Evolutionary conservation across 441 rosid genomes (phyloP).

Genomic region (Populus hybrid): DNA sequence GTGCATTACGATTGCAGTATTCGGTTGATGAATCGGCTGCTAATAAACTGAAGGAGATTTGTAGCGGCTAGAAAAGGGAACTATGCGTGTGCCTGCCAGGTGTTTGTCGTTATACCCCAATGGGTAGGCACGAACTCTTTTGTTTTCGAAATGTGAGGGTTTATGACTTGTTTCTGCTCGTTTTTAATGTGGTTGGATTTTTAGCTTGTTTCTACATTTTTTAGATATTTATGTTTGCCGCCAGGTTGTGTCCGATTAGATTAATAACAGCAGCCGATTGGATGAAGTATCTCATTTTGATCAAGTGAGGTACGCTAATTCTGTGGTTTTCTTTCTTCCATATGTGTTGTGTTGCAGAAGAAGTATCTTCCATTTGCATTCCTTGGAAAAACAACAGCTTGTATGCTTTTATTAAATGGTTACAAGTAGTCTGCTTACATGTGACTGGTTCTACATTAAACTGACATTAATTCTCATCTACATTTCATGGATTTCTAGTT

Average conservation of each 20-base stretch:
- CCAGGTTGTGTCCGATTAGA: neutral
- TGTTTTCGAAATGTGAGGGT: neutral
- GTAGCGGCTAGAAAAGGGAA: slow-evolving; percentile 25
- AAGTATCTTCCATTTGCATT: too few relatives aligned
- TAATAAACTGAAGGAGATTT: slow-evolving; percentile 48
- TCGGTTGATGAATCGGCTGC: slow-evolving; percentile 75
- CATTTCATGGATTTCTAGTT: neutral
- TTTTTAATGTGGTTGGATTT: neutral
- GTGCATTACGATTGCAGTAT: slow-evolving; percentile 39
- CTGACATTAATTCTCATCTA: neutral
- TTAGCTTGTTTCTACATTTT: neutral
- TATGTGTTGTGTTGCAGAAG: neutral
- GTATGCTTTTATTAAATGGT: too few relatives aligned
- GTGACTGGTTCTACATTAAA: neutral
- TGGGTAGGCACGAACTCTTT: neutral
- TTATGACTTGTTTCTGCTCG: neutral
- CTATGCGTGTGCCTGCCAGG: slow-evolving; percentile 14
- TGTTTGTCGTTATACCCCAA: slow-evolving; percentile 45
- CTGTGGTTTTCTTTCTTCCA: neutral
- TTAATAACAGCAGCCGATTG: neutral
- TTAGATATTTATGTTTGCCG: neutral
- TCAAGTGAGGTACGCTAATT: neutral
- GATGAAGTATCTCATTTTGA: neutral
- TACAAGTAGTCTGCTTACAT: too few relatives aligned
- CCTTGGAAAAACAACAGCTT: too few relatives aligned